Conservation (phyloP, 345 rosid species). For the Viola odorata region DNA sequence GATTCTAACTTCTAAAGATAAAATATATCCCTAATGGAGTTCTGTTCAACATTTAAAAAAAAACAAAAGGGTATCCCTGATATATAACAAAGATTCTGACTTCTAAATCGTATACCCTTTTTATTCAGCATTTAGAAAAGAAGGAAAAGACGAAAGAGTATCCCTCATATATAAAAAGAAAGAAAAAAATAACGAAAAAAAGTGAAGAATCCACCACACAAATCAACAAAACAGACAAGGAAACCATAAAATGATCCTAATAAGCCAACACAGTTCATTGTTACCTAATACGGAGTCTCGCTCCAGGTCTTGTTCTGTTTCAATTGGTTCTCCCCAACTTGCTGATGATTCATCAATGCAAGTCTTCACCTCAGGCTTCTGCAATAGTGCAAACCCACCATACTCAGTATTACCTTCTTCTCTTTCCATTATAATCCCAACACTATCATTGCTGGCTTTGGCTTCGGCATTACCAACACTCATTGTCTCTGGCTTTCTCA, state of each 20-base stretch:
- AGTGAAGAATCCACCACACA: neutral
- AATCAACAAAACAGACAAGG: neutral
- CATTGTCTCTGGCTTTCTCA: constrained; percentile 52
- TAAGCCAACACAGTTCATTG: constrained; percentile 19
- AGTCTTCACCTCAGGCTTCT: constrained; percentile 38
- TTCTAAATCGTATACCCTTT: neutral
- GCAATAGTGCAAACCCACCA: constrained; percentile 43
- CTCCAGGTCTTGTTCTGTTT: constrained; percentile 16
- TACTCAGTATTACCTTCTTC: constrained; percentile 21
- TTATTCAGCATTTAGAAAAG: neutral
- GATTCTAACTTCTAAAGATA: too few relatives aligned
- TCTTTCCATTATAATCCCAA: constrained; percentile 15
- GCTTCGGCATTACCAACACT: constrained; percentile 18
- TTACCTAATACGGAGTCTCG: constrained; percentile 22
- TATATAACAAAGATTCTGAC: too few relatives aligned
- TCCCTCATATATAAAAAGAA: neutral
- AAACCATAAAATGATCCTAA: neutral
- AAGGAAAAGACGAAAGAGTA: neutral
- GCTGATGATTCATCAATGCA: constrained; percentile 16
- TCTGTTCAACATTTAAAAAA: too few relatives aligned
- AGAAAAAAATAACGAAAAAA: too few relatives aligned
- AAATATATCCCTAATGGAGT: too few relatives aligned
- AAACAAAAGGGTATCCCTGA: too few relatives aligned
- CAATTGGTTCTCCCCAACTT: constrained; percentile 5
- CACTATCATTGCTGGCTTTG: constrained; percentile 14